phyloP scores from a whole-genome alignment of 2,329 filamentous ascomycete genomes.

The Hypoxylon sp. region DNA sequence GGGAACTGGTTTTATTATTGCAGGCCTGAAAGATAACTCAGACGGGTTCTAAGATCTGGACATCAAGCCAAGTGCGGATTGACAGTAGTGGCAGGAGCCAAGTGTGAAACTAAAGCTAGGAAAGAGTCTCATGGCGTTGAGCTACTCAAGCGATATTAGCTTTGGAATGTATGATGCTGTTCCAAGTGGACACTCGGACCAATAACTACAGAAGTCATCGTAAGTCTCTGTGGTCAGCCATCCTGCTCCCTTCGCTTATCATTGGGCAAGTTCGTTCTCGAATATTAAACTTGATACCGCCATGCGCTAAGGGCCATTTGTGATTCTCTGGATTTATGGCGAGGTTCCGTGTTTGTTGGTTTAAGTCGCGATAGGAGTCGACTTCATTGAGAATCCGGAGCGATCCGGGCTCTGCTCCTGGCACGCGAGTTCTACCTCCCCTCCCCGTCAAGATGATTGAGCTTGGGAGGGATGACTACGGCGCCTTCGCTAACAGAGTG shows the following conservation, averaged over 20 bases:
- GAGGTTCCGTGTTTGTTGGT: constrained; percentile 1
- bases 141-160: constrained; percentile 13
- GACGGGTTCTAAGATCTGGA: constrained; percentile 19
- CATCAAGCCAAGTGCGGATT: constrained; percentile 8
- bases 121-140: constrained; percentile 17
- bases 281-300: constrained; percentile 2
- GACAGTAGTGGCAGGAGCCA: constrained; percentile 8
- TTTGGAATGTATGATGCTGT: constrained; percentile 20
- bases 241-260: constrained; percentile 15
- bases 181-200: constrained; percentile 12
- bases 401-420: neutral
- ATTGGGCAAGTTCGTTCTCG: constrained; percentile 6
- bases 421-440: constrained; percentile 1
- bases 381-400: constrained; percentile 4
- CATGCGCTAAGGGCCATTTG: constrained; percentile 4
- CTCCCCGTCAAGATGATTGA: constrained; percentile 32
- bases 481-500: constrained; percentile 33
- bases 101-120: constrained; percentile 10
- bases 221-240: constrained; percentile 12
- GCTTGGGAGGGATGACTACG: constrained; percentile 36
- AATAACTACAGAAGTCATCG: constrained; percentile 19
- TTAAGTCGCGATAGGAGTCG: constrained; percentile 16
- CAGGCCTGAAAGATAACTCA: constrained; percentile 18
- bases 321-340: constrained; percentile 8
- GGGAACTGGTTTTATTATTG: constrained; percentile 11